A percentile compares a stretch with the other conserved stretches of the same genome.
These are phyloP conservation scores for Monosporascus sp. DNA, from an alignment of 2,329 filamentous ascomycete genomes.

Conservation along the genomic window DNA sequence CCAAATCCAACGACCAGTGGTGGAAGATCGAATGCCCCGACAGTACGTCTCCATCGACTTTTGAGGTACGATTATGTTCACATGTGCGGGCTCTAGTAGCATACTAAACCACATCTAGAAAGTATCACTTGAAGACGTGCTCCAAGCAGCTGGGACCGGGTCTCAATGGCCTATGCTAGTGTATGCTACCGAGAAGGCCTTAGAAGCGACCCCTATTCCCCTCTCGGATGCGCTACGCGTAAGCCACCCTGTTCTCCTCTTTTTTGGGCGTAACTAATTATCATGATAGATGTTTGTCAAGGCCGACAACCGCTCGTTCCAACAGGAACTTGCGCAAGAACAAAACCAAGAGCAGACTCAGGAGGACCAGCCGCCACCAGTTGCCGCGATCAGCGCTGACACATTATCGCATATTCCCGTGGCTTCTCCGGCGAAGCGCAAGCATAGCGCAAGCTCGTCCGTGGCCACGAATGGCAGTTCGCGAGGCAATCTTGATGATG, in stretches of 20 bases:
- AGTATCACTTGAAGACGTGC: constrained; percentile 40
- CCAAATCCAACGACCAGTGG: constrained; percentile 44
- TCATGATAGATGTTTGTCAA: constrained; percentile 41
- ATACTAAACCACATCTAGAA: constrained; percentile 33
- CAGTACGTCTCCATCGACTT: constrained; percentile 37
- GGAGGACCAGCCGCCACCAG: neutral
- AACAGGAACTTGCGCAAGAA: constrained; percentile 42
- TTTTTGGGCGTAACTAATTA: neutral
- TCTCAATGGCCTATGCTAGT: constrained; percentile 44
- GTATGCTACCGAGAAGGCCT: constrained; percentile 49
- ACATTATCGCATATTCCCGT: constrained; percentile 12
- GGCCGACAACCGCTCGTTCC: constrained; percentile 48
- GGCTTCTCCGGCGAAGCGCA: constrained; percentile 14
- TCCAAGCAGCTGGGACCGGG: constrained; percentile 42
- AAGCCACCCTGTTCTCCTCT: constrained; percentile 6
- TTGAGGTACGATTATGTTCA: constrained; percentile 37
- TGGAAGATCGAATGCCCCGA: constrained; percentile 46
- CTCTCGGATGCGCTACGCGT: constrained; percentile 36
- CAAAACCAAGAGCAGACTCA: constrained; percentile 12
- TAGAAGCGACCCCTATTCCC: constrained; percentile 29
- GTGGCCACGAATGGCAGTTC: constrained; percentile 25
- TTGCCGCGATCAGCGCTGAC: constrained; percentile 9
- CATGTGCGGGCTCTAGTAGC: neutral
- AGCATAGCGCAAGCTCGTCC: constrained; percentile 24
- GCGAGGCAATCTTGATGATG: constrained; percentile 17